Conservation (phyloP, 2,329 filamentous ascomycete genomes). For the Pseudogymnoascus sp. region DNA sequence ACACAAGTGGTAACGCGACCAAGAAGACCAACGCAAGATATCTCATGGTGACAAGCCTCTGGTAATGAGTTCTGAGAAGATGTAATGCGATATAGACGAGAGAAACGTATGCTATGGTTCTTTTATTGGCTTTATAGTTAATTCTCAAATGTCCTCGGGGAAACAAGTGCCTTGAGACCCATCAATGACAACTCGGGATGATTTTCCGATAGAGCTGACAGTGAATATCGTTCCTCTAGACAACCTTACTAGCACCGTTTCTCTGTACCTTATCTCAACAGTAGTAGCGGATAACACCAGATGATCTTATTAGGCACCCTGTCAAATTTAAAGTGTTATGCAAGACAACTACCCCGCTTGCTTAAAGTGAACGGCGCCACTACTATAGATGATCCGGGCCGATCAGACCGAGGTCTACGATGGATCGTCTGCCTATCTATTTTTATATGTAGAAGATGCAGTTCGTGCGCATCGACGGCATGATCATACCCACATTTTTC, state of each 20-base stretch:
- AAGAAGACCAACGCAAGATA: not conserved
- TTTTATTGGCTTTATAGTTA: not conserved
- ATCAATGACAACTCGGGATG: not conserved
- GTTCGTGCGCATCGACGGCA: too few relatives aligned
- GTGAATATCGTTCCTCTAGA: not conserved
- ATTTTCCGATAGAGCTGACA: not conserved
- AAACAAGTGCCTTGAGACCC: not conserved
- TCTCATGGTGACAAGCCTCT: not conserved
- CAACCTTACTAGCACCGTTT: not conserved
- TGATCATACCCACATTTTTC: too few relatives aligned
- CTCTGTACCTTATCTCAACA: not conserved
- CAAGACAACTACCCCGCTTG: not conserved
- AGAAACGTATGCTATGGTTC: not conserved
- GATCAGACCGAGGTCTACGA: not conserved
- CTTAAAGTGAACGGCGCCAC: not conserved
- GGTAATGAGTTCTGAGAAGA: not conserved
- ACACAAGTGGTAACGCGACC: not conserved
- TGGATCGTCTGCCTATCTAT: not conserved
- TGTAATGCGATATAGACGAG: not conserved
- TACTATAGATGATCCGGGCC: too few relatives aligned
- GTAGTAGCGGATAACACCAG: not conserved
- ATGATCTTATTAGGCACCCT: not conserved
- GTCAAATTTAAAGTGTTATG: not conserved
- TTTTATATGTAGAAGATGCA: too few relatives aligned
- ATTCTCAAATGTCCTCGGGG: not conserved